Base-by-base conservation (phyloP, 1,284 basidiomycete genomes). In the Ceratobasidium sp. region DNA sequence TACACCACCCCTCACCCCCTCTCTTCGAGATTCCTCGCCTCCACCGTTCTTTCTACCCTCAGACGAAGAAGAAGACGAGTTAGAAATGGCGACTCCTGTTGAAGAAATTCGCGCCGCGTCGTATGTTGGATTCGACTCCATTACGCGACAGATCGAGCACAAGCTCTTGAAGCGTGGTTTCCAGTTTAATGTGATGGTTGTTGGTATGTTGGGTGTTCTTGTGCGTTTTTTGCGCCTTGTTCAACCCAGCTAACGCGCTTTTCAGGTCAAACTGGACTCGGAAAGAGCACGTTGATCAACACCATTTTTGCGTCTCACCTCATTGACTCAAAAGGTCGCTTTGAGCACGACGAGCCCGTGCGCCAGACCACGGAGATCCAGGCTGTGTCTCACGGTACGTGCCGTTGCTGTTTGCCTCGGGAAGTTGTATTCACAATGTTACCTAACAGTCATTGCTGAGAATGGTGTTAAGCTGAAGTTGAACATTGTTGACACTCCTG, bases 91-190 rank as follows among this genome's bases (percentile, higher is more conserved):
- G n/a, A n/a, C n/a, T 76, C 75, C 84, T 75, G 81, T 81, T 75
- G 92, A 94, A 82, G 95, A 96, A 86, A 95, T 96, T 79, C 90
- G 91, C 79, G 94, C 95, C 63, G 87, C 92, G 77, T 91, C 93
- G 67, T 96, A 97, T 83, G 95, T 97, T 83, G 95, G 95, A 83
- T 97, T 97, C 86, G 95, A 97, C 87, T 92, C 92, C 79, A 97
- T 99, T 85, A 98, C 97, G 72, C 90, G 92, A 82, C 97, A 99
- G 86, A 98, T 99, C 82, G 97, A 99, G 88, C 93, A 96, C 88
- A 99, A 99, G 90, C 92, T 99, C 80, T 90, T 99, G 85, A 99
- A 99, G 87, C 92, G 97, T 79, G 97, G 97, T 76, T 99, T 98
- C 88, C 94, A 98, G 86, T 99, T 99, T 90, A 99, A 99, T 83